These are phyloP conservation scores for Zasmidium citrigriseum DNA, from an alignment of 2,329 filamentous ascomycete species.

Conservation along the genomic window DNA sequence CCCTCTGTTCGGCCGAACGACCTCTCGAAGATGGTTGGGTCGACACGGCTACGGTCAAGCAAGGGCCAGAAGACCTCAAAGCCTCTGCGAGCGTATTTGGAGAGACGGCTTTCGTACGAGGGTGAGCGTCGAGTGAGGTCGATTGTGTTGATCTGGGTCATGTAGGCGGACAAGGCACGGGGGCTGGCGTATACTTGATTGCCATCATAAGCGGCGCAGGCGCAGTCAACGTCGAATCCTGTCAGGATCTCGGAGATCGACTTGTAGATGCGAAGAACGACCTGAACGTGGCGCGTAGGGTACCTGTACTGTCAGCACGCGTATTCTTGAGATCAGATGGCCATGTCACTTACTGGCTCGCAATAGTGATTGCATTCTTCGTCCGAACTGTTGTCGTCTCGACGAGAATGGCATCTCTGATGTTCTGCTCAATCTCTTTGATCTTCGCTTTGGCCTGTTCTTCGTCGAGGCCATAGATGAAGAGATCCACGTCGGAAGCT, in stretches of 20 bases:
- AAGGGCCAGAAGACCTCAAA: slow-evolving; percentile 82
- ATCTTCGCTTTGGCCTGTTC: slow-evolving; percentile 81
- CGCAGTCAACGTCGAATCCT: slow-evolving; percentile 85
- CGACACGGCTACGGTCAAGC: slow-evolving; percentile 72
- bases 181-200: slow-evolving; percentile 77
- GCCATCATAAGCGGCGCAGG: slow-evolving; percentile 78
- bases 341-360: slow-evolving; percentile 64
- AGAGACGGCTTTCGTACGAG: slow-evolving; percentile 83
- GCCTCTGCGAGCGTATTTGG: slow-evolving; percentile 80
- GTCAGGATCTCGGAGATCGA: slow-evolving; percentile 81
- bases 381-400: slow-evolving; percentile 83
- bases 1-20: slow-evolving; percentile 75
- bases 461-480: slow-evolving; percentile 77
- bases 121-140: slow-evolving; percentile 79
- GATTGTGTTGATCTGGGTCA: slow-evolving; percentile 79
- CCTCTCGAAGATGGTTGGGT: slow-evolving; percentile 84
- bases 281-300: slow-evolving; percentile 80
- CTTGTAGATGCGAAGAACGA: slow-evolving; percentile 83
- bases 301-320: slow-evolving; percentile 11
- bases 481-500: slow-evolving; percentile 84
- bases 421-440: slow-evolving; percentile 72
- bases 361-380: slow-evolving; percentile 85
- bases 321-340: slow-evolving; percentile 2
- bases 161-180: slow-evolving; percentile 73
- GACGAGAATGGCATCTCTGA: slow-evolving; percentile 75